These are phyloP conservation scores for Xanthoparmelia taractica DNA, from an alignment of 495 filamentous ascomycete species.

Conservation along the genomic window DNA sequence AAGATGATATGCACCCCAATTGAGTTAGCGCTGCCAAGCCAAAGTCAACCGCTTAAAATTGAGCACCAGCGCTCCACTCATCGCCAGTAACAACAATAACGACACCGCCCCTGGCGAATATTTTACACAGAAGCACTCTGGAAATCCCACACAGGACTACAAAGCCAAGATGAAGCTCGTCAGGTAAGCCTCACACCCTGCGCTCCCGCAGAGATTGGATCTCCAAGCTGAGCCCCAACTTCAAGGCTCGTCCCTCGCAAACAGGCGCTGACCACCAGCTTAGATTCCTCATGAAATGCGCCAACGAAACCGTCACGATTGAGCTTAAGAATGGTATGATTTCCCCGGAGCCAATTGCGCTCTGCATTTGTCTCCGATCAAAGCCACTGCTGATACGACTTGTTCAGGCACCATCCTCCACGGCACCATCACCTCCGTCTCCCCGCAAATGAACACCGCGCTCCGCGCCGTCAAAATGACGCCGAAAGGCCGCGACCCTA, in stretches of 20 bases:
- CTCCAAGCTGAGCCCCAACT: slow-evolving; percentile 30
- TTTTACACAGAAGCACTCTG: too few species aligned
- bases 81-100: neutral
- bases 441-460: slow-evolving; percentile 93
- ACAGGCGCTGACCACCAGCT: slow-evolving; percentile 19
- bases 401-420: slow-evolving; percentile 81
- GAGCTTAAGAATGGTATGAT: slow-evolving; percentile 90
- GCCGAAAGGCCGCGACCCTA: slow-evolving; percentile 70
- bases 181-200: slow-evolving; percentile 55
- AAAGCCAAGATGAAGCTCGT: slow-evolving; percentile 86
- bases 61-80: neutral
- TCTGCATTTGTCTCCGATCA: slow-evolving; percentile 3
- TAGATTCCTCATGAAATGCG: slow-evolving; percentile 98
- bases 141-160: neutral
- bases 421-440: slow-evolving; percentile 91
- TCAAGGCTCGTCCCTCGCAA: slow-evolving; percentile 25
- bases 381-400: slow-evolving; percentile 13
- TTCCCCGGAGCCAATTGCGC: slow-evolving; percentile 6
- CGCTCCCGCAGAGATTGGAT: slow-evolving; percentile 29
- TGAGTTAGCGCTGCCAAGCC: neutral
- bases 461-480: slow-evolving; percentile 95
- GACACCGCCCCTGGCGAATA: neutral
- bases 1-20: neutral
- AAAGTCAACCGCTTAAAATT: neutral
- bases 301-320: slow-evolving; percentile 93